phyloP scores from a whole-genome alignment of 805 yeast species.

The Pichia manshurica region DNA sequence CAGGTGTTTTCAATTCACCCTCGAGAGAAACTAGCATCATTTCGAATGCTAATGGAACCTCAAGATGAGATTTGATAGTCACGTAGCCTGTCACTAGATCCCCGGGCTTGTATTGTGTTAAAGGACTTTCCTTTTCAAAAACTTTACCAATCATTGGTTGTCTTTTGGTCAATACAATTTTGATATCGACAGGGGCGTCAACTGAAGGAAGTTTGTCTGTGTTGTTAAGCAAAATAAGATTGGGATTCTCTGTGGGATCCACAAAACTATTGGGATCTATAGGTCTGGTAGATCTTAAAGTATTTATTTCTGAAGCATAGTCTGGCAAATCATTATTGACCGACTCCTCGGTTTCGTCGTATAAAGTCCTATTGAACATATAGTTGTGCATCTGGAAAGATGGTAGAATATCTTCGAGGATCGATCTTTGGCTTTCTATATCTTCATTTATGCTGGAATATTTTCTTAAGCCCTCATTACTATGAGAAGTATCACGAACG shows the following conservation, averaged over 20 bases:
- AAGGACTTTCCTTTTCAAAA: conserved; percentile 25
- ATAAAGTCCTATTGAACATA: conserved; percentile 18
- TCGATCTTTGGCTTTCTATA: conserved; percentile 1
- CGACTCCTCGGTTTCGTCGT: conserved; percentile 6
- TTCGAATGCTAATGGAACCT: conserved; percentile 45
- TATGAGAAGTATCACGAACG: not conserved
- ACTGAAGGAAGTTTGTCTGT: conserved; percentile 18
- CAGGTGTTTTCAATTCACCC: conserved; percentile 35
- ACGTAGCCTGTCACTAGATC: conserved; percentile 58
- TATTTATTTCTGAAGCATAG: conserved; percentile 12
- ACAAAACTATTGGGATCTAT: conserved; percentile 1
- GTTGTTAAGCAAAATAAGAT: conserved; percentile 23
- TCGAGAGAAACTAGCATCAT: conserved; percentile 55
- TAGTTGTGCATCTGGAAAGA: conserved; percentile 63
- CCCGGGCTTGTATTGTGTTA: conserved; percentile 61
- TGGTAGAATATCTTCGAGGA: conserved; percentile 47
- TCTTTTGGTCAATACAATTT: conserved; percentile 34
- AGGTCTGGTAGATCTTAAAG: conserved; percentile 1
- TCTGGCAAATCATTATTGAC: conserved; percentile 16
- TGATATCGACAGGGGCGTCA: conserved; percentile 20
- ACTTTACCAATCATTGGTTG: conserved; percentile 28
- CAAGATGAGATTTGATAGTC: conserved; percentile 36
- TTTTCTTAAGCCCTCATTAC: not conserved
- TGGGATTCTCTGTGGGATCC: conserved; percentile 19
- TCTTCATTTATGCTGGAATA: not conserved